Percentiles rank a stretch among this genome's conserved stretches.
phyloP scores from a whole-genome alignment of 441 rosid species.

The Syzygium malaccense region DNA sequence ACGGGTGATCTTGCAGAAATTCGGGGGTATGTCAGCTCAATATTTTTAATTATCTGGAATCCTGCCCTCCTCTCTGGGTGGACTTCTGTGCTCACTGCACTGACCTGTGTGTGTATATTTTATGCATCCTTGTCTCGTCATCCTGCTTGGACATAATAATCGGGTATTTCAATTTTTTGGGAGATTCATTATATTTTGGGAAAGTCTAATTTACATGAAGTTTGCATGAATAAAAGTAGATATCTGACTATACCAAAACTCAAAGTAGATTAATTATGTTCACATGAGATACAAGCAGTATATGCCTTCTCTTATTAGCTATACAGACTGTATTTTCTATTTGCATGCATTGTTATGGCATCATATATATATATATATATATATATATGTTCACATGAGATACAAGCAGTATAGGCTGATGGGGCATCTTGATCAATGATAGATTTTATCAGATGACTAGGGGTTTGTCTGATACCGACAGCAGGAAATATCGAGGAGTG shows the following conservation, averaged over 20 bases:
- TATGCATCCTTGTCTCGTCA: background rate
- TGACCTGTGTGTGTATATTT: background rate
- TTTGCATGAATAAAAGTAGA: background rate
- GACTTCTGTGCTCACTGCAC: background rate
- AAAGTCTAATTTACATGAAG: background rate
- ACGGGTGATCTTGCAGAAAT: constrained; percentile 69
- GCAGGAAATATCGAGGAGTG: background rate
- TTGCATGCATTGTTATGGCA: background rate
- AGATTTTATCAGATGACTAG: background rate
- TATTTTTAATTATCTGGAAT: background rate
- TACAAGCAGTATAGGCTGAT: too few relatives aligned
- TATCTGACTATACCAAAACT: background rate
- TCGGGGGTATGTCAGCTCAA: constrained; percentile 38
- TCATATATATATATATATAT: background rate
- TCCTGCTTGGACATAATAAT: background rate
- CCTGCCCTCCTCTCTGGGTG: background rate
- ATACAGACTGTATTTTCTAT: background rate
- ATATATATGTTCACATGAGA: too few relatives aligned
- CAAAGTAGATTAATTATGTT: background rate
- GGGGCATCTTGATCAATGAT: background rate
- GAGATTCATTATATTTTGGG: background rate
- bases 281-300: background rate
- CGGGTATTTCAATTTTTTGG: background rate
- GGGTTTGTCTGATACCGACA: background rate
- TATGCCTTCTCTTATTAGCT: background rate